These are phyloP conservation scores for Stephanodiscus triporus DNA, from an alignment of 108 stramenopile genomes.

Conservation along the genomic window DNA sequence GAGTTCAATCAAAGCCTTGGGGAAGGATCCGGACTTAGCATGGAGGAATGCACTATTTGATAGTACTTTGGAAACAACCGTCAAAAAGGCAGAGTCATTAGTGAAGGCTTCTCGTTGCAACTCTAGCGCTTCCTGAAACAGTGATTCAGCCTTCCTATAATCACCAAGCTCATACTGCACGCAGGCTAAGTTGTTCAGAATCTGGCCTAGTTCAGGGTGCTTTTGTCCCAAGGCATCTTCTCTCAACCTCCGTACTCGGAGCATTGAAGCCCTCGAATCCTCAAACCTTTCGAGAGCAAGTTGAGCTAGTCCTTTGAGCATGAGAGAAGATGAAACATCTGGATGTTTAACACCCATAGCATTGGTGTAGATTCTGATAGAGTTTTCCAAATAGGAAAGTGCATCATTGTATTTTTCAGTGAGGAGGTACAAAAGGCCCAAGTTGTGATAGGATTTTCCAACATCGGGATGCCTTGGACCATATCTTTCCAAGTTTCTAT, in stretches of 20 bases:
- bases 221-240: conserved; percentile 26
- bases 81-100: conserved; percentile 35
- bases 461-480: conserved; percentile 44
- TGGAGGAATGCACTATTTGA: conserved; percentile 44
- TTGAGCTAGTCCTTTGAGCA: conserved; percentile 39
- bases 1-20: conserved; percentile 48
- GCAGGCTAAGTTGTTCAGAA: conserved; percentile 43
- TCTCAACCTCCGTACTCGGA: conserved; percentile 31
- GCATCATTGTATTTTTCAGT: conserved; percentile 30
- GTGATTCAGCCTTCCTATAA: conserved; percentile 29
- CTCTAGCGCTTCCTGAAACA: conserved; percentile 45
- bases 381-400: conserved; percentile 30
- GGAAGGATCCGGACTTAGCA: conserved; percentile 40
- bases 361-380: conserved; percentile 32
- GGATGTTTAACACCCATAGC: conserved; percentile 32
- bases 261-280: conserved; percentile 37
- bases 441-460: conserved; percentile 33
- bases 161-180: conserved; percentile 40
- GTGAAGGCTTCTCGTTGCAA: conserved; percentile 38
- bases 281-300: conserved; percentile 46
- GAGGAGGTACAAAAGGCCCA: conserved; percentile 38
- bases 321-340: conserved; percentile 42
- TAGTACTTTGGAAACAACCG: conserved; percentile 34
- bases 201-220: conserved; percentile 34
- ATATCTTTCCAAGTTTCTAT: conserved; percentile 29